phyloP scores from a whole-genome alignment of 345 rosid genomes.

The Lumnitzera littorea region DNA sequence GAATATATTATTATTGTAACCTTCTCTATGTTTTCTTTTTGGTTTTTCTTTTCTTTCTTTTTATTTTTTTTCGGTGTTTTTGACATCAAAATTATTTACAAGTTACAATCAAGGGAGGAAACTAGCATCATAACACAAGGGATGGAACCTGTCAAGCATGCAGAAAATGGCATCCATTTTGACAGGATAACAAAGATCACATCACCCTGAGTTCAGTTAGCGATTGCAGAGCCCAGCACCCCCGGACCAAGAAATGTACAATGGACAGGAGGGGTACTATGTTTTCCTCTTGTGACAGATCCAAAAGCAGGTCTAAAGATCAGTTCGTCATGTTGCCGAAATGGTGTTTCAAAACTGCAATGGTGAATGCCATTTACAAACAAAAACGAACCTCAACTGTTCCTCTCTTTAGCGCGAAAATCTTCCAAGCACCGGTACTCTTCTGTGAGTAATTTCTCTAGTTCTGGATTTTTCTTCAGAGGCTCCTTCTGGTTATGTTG shows the following conservation, averaged over 20 bases:
- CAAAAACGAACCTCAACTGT: conserved; percentile 24
- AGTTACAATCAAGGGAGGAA: conserved; percentile 2
- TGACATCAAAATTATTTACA: conserved; percentile 29
- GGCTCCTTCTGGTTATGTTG: conserved; percentile 30
- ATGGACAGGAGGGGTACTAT: too few species aligned
- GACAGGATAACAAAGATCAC: too few species aligned
- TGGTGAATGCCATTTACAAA: conserved; percentile 7
- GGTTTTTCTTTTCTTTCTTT: neutral
- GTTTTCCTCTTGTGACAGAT: too few species aligned
- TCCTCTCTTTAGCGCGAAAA: conserved; percentile 54
- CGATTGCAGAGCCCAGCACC: too few species aligned
- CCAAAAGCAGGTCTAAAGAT: too few species aligned
- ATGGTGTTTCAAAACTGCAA: conserved; percentile 35
- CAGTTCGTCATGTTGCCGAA: conserved; percentile 6
- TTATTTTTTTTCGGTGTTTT: neutral
- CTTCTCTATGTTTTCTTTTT: neutral
- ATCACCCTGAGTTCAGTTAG: too few species aligned
- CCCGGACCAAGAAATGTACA: too few species aligned
- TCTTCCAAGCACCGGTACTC: conserved; percentile 61
- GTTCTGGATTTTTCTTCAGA: conserved; percentile 58
- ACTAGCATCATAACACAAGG: too few species aligned
- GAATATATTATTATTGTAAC: neutral
- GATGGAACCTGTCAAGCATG: too few species aligned
- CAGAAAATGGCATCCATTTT: too few species aligned
- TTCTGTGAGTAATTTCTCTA: conserved; percentile 70